Percentiles rank a stretch among this genome's conserved stretches.
phyloP scores from a whole-genome alignment of 345 rosid species.

The Sapria himalayana region DNA sequence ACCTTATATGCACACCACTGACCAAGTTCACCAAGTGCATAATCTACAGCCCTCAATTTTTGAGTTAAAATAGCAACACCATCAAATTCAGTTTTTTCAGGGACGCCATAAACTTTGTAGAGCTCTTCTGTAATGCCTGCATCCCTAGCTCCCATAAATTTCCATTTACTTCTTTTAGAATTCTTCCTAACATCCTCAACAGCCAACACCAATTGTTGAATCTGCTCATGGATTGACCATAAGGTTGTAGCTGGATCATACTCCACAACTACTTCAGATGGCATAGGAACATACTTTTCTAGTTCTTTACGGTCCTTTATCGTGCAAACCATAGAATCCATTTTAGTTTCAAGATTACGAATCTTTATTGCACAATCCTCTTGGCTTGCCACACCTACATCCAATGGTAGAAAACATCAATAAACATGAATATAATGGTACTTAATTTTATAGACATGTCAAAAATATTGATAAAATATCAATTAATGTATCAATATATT shows the following conservation, averaged over 20 bases:
- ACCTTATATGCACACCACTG: slow-evolving; percentile 99
- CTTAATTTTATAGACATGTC: too few species aligned
- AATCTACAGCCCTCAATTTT: slow-evolving; percentile 81
- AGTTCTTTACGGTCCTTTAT: slow-evolving; percentile 88
- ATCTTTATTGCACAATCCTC: slow-evolving; percentile 93
- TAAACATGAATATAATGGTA: too few species aligned
- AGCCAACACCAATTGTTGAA: slow-evolving; percentile 69
- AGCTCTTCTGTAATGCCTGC: slow-evolving; percentile 95
- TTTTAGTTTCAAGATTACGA: slow-evolving; percentile 89
- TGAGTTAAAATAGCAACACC: slow-evolving; percentile 95
- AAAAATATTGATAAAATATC: too few species aligned
- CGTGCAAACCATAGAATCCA: slow-evolving; percentile 79
- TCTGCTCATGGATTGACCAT: slow-evolving; percentile 90
- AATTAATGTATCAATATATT: too few species aligned
- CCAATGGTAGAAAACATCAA: slow-evolving; percentile 1
- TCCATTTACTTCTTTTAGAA: slow-evolving; percentile 89
- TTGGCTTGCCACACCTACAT: slow-evolving; percentile 86
- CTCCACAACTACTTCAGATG: slow-evolving; percentile 72
- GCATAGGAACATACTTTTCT: slow-evolving; percentile 96
- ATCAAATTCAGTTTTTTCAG: slow-evolving; percentile 94
- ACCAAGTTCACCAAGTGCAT: slow-evolving; percentile 85
- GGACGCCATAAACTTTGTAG: slow-evolving; percentile 88
- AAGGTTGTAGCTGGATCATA: slow-evolving; percentile 87
- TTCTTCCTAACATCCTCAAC: slow-evolving; percentile 92
- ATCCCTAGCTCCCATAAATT: slow-evolving; percentile 99